Percentiles rank a stretch among this genome's conserved stretches.
These are phyloP conservation scores for Trichosporon coremiiforme DNA, from an alignment of 1,284 basidiomycete species.

Conservation along the genomic window DNA sequence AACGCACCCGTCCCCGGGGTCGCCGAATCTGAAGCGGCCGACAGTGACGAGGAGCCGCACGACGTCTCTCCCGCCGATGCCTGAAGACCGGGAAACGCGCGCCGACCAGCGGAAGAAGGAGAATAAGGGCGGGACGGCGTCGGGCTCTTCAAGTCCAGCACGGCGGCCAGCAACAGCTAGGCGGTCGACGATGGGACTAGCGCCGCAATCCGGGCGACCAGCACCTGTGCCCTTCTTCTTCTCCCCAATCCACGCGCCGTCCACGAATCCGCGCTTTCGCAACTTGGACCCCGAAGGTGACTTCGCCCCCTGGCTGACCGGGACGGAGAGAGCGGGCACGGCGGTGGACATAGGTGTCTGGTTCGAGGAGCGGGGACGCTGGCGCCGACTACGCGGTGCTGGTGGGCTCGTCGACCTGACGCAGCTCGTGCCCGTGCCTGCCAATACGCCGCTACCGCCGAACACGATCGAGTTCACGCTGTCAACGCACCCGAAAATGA, in stretches of 20 bases:
- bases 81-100: neutral
- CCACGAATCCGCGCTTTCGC: slow-evolving; percentile 50
- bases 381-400: slow-evolving; percentile 21
- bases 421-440: slow-evolving; percentile 19
- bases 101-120: neutral
- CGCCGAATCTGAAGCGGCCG: neutral
- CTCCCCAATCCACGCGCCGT: slow-evolving; percentile 51
- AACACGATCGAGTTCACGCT: slow-evolving; percentile 47
- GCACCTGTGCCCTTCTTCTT: slow-evolving; percentile 52
- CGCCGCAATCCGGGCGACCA: slow-evolving; percentile 6
- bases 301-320: slow-evolving; percentile 51
- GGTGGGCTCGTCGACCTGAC: slow-evolving; percentile 23
- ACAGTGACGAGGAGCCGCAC: slow-evolving; percentile 18
- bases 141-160: neutral
- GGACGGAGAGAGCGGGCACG: slow-evolving; percentile 35
- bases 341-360: slow-evolving; percentile 47
- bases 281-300: slow-evolving; percentile 44
- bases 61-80: slow-evolving; percentile 25
- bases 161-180: slow-evolving; percentile 20
- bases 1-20: neutral
- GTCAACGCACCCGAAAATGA: slow-evolving; percentile 30
- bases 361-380: slow-evolving; percentile 38
- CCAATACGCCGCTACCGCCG: slow-evolving; percentile 23
- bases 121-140: neutral
- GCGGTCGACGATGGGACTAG: slow-evolving; percentile 26